A percentile compares a stretch with the other conserved stretches of the same genome.
These are phyloP conservation scores for Pleurotus pulmonarius DNA, from an alignment of 768 basidiomycete genomes.

Conservation along the genomic window DNA sequence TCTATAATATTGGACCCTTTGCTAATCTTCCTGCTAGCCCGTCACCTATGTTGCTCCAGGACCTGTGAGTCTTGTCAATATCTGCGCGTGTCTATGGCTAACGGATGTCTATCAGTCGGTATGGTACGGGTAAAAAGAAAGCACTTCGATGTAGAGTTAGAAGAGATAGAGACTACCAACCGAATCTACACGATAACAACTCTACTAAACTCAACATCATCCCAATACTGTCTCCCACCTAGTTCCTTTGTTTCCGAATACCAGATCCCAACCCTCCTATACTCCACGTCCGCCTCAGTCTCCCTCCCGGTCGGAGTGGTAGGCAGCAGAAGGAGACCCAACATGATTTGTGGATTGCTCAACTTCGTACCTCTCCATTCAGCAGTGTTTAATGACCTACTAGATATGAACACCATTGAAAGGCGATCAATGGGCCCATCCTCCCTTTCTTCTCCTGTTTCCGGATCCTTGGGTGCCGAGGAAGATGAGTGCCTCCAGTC, in stretches of 20 bases:
- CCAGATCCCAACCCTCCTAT: neutral
- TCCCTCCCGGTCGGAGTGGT: neutral
- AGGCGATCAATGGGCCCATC: neutral
- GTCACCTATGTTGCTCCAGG: constrained; percentile 20
- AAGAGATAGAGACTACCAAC: too few species aligned
- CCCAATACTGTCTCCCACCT: neutral
- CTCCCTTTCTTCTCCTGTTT: neutral
- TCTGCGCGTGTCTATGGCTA: neutral
- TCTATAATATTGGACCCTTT: neutral
- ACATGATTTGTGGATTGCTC: neutral
- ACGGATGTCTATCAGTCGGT: constrained; percentile 12
- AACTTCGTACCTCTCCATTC: neutral
- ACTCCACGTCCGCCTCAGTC: neutral
- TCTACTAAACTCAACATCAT: neutral
- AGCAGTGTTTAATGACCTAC: neutral
- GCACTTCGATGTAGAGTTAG: too few species aligned
- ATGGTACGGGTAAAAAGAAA: constrained; percentile 14
- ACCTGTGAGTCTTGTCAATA: constrained; percentile 14
- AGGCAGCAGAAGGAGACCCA: neutral
- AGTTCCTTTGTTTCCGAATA: neutral
- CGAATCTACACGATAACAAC: neutral
- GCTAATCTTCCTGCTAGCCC: constrained; percentile 4
- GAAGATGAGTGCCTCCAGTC: neutral
- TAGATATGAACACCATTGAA: neutral
- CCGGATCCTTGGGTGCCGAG: neutral